These are phyloP conservation scores for Amanita brunnescens DNA, from an alignment of 768 basidiomycete species.

Conservation along the genomic window DNA sequence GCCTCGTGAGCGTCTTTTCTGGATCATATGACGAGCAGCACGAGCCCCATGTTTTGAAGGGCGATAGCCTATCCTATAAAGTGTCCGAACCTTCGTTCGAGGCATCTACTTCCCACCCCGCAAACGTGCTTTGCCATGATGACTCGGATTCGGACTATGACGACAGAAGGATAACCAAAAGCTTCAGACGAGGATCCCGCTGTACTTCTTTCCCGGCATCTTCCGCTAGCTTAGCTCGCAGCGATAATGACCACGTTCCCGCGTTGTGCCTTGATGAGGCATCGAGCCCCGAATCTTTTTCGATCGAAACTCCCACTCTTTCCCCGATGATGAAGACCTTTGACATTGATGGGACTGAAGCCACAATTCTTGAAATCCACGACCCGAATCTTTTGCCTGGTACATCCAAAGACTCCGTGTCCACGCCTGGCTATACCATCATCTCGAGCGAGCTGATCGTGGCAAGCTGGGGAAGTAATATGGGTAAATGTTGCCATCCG, in stretches of 20 bases:
- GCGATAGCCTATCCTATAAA: no score
- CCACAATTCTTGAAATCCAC: not conserved
- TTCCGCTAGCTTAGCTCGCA: not conserved
- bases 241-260: not conserved
- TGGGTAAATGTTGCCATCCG: not conserved
- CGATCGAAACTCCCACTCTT: not conserved
- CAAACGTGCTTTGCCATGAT: not conserved
- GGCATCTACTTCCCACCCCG: not conserved
- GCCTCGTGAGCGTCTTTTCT: not conserved
- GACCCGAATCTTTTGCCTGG: not conserved
- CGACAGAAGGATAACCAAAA: not conserved
- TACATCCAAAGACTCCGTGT: not conserved
- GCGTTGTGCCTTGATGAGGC: not conserved
- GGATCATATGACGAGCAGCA: conserved; percentile 2
- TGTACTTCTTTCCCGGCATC: not conserved
- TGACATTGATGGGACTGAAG: not conserved
- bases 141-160: not conserved
- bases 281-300: not conserved
- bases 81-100: not conserved
- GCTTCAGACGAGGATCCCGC: not conserved
- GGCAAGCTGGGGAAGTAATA: conserved; percentile 2
- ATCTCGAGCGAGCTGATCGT: not conserved
- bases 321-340: not conserved
- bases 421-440: not conserved
- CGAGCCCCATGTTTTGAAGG: no score